Conservation (phyloP, 495 filamentous ascomycete species). For the Amphirosellinia nigrospora region DNA sequence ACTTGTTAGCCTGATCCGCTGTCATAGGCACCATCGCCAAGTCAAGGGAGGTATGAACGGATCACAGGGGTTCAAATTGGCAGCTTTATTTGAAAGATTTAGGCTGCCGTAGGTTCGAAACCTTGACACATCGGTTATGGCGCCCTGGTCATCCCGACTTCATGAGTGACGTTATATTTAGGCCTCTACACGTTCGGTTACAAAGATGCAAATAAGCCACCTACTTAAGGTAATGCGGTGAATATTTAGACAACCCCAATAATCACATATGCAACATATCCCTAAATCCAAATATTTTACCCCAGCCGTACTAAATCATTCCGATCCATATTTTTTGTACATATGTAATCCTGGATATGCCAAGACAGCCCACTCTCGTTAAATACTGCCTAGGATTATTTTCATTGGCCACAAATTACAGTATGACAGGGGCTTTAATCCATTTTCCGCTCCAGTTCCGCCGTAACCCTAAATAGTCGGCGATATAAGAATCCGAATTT, state of each 20-base stretch:
- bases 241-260: not conserved
- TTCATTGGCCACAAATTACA: not conserved
- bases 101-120: not conserved
- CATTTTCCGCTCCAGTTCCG: not conserved
- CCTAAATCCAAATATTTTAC: not conserved
- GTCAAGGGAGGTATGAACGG: not conserved
- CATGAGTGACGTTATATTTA: not conserved
- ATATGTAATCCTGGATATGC: no score
- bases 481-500: constrained; percentile 26
- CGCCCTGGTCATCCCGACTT: not conserved
- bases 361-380: not conserved
- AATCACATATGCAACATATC: not conserved
- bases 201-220: not conserved
- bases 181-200: not conserved
- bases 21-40: not conserved
- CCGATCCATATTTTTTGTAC: not conserved
- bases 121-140: not conserved
- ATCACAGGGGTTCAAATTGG: not conserved
- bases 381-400: not conserved
- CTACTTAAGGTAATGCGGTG: no score
- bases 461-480: not conserved
- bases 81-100: not conserved
- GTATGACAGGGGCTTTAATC: not conserved
- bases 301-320: not conserved
- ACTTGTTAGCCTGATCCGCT: not conserved